Evolutionary conservation across 163 green algal species (phyloP).

Genomic region (Volvox carteri): DNA sequence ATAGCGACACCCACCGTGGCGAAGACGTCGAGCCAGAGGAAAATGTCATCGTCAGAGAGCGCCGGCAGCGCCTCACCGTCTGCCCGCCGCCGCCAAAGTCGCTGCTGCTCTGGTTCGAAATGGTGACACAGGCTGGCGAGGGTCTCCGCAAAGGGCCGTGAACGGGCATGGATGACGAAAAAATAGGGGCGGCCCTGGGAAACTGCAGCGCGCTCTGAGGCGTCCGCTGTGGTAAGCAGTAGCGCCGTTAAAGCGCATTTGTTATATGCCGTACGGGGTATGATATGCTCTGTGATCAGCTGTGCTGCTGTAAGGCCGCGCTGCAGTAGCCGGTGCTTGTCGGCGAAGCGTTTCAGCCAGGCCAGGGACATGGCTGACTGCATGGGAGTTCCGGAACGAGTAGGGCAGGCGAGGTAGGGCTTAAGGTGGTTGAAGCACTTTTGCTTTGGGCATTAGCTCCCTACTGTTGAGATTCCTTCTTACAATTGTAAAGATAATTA

Average conservation of each 20-base stretch:
- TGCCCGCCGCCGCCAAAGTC: slow-evolving; percentile 6
- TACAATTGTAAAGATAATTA: not conserved
- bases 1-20: slow-evolving; percentile 2
- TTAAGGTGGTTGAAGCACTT: too few relatives aligned
- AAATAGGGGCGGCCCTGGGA: slow-evolving; percentile 19
- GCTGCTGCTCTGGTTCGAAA: slow-evolving; percentile 35
- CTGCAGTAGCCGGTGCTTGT: not conserved
- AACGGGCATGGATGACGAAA: slow-evolving; percentile 1
- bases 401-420: not conserved
- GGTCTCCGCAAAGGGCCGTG: not conserved
- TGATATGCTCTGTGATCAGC: slow-evolving; percentile 5
- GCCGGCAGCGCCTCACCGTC: not conserved
- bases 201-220: not conserved
- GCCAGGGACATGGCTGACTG: slow-evolving; percentile 25
- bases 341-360: slow-evolving; percentile 26
- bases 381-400: not conserved
- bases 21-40: slow-evolving; percentile 32
- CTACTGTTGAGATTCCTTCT: not conserved
- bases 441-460: not conserved
- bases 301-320: slow-evolving; percentile 3
- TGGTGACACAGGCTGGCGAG: not conserved
- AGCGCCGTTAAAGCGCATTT: slow-evolving; percentile 1
- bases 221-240: not conserved
- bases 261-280: not conserved
- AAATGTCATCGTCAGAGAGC: not conserved